Conservation (phyloP, 2,329 filamentous ascomycete species). For the Cadophora gregata region DNA sequence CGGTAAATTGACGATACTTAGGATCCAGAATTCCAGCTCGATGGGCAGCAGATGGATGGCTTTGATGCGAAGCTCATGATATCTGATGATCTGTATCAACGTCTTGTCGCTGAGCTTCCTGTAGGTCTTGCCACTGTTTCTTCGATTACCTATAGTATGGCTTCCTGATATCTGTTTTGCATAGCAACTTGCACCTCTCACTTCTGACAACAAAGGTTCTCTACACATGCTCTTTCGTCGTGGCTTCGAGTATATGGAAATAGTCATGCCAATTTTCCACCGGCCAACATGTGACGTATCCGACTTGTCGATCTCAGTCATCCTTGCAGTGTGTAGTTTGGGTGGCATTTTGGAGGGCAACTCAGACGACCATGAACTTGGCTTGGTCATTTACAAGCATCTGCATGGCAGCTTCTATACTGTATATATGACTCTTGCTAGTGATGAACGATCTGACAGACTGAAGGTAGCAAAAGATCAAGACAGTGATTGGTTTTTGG, state of each 20-base stretch:
- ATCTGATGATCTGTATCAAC: not conserved
- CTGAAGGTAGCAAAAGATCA: not conserved
- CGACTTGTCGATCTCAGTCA: not conserved
- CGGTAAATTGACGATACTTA: not conserved
- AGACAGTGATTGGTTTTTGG: not conserved
- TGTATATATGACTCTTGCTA: not conserved
- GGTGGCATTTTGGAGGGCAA: not conserved
- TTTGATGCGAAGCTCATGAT: not conserved
- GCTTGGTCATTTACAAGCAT: not conserved
- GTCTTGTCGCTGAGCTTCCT: not conserved
- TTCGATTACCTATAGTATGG: not conserved
- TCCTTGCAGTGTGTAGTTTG: not conserved
- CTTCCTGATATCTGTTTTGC: not conserved
- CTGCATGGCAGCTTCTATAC: not conserved
- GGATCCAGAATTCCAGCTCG: not conserved
- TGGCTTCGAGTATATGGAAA: not conserved
- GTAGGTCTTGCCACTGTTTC: not conserved
- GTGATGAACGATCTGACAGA: not conserved
- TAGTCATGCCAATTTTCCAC: not conserved
- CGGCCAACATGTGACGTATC: not conserved
- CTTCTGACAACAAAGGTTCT: not conserved
- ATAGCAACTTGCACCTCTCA: not conserved
- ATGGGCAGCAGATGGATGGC: not conserved
- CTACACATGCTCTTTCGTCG: not conserved
- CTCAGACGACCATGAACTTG: not conserved